Conservation (phyloP, 441 rosid genomes). For the Flueggea neowawraea region DNA sequence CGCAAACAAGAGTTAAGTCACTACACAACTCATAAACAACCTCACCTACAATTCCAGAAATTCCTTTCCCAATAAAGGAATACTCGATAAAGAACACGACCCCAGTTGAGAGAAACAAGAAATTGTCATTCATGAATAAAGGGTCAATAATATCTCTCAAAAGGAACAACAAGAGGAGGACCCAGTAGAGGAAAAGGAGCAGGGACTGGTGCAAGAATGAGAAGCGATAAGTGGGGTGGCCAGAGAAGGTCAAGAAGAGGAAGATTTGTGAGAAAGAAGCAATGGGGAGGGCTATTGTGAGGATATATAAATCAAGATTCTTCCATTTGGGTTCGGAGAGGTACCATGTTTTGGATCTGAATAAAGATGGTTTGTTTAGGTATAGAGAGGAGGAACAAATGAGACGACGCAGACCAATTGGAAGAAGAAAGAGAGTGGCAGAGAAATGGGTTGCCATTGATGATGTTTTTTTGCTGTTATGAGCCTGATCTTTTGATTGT, state of each 20-base stretch:
- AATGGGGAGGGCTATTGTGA: slow-evolving; percentile 46
- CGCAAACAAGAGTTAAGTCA: slow-evolving; percentile 46
- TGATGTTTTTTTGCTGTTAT: too few relatives aligned
- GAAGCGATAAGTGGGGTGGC: slow-evolving; percentile 45
- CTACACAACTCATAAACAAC: slow-evolving; percentile 36
- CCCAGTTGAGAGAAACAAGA: slow-evolving; percentile 28
- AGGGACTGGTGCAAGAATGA: slow-evolving; percentile 44
- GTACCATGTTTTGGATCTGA: slow-evolving; percentile 51
- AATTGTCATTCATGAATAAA: slow-evolving; percentile 25
- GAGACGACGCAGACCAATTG: slow-evolving; percentile 50
- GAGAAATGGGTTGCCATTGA: slow-evolving; percentile 41
- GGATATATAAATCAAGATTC: slow-evolving; percentile 50
- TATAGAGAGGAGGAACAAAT: slow-evolving; percentile 42
- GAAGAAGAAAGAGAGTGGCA: slow-evolving; percentile 45
- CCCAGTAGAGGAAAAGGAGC: slow-evolving; percentile 46
- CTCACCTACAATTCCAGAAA: slow-evolving; percentile 32
- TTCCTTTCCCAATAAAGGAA: slow-evolving; percentile 34
- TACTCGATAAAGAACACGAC: slow-evolving; percentile 45
- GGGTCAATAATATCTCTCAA: slow-evolving; percentile 26
- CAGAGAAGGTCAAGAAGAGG: slow-evolving; percentile 42
- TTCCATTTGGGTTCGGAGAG: slow-evolving; percentile 40
- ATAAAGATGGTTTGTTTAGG: slow-evolving; percentile 48
- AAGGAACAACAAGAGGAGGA: slow-evolving; percentile 28
- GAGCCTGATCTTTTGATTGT: too few relatives aligned
- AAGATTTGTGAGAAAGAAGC: slow-evolving; percentile 47